Conservation (phyloP, 179 eudicot species). For the Pouteria campechiana region DNA sequence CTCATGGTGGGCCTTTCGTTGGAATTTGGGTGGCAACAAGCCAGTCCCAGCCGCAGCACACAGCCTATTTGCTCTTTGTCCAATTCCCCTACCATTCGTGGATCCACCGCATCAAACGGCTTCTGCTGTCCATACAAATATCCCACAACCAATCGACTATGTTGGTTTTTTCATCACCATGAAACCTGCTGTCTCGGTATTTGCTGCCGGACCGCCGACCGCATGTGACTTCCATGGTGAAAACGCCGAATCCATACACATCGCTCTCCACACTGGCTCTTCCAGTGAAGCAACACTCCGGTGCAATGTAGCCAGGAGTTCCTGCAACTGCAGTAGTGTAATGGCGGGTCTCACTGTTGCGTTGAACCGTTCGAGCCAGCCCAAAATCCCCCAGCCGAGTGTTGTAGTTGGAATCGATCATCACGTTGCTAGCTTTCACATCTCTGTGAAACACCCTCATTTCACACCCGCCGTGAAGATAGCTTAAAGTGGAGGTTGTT, state of each 20-base stretch:
- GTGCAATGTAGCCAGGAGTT: conserved; percentile 89
- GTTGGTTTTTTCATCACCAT: no score
- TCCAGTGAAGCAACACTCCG: conserved; percentile 82
- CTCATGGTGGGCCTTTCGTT: conserved; percentile 19
- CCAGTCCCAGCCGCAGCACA: no score
- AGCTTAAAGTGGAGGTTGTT: conserved; percentile 71
- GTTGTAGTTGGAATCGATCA: conserved; percentile 68
- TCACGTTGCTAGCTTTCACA: conserved; percentile 80
- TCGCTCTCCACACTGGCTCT: conserved; percentile 70
- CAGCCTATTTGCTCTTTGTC: no score
- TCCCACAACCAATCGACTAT: conserved; percentile 91
- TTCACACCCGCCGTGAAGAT: conserved; percentile 71
- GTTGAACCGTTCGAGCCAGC: conserved; percentile 60
- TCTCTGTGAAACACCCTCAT: conserved; percentile 79
- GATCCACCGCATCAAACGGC: conserved; percentile 47
- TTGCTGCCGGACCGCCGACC: conserved; percentile 58
- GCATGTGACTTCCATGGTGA: conserved; percentile 57
- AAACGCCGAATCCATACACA: conserved; percentile 63
- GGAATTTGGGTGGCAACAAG: conserved; percentile 35
- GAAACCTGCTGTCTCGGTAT: no score
- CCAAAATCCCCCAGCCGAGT: conserved; percentile 91
- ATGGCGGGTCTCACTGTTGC: conserved; percentile 75
- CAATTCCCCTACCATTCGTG: conserved; percentile 31
- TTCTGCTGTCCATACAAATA: conserved; percentile 49
- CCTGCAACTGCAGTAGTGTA: conserved; percentile 69